Evolutionary conservation across 202 grass and related monocot species (phyloP), one percentile per base, ranked within the genome.

Genomic region (Elaeis oleifera): DNA sequence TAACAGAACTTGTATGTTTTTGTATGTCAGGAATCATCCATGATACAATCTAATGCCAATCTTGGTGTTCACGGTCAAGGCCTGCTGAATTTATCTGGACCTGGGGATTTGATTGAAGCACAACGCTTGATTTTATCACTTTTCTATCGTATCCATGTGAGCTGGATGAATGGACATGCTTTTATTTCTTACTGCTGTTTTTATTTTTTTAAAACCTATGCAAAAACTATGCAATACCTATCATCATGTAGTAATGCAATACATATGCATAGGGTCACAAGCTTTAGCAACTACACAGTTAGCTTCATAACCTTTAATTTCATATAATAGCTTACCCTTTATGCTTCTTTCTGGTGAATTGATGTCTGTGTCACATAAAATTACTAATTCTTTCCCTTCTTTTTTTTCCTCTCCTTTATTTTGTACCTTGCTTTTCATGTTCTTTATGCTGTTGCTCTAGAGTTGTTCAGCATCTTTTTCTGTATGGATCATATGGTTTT

Each of bases 11-110:
- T 2, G 36, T 44, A 44, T 13, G 1, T 9, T 13, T 44, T 44
- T 44, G 36, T 44, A 44, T 74, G 17, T 73, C 75, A 99, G 95
- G 95, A 80, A 78, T 83, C 85, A 78, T 99, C 95, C 52, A 77
- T 90, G 65, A 87, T 99, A 84, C 95, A 90, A 69, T 99, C 95
- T 71, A 99, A 92, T 71, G 85, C 89, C 52, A 99, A 99, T 87
- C 89, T 99, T 76, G 95, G 95, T 68, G 80, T 99, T 78, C 95
- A 90, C 25, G 95, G 95, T 64, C 95, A 99, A 90, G 95, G 95
- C 54, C 78, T 99, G 54, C 80, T 99, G 51, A 99, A 99, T 82
- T 87, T 99, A 67, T 87, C 95, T 68, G 95, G 95, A 60, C 80
- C 74, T 27, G 95, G 95, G 65, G 88, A 99, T 73, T 75, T 75